Conservation (phyloP, 2,329 filamentous ascomycete species). For the Karstenula rhodostoma region DNA sequence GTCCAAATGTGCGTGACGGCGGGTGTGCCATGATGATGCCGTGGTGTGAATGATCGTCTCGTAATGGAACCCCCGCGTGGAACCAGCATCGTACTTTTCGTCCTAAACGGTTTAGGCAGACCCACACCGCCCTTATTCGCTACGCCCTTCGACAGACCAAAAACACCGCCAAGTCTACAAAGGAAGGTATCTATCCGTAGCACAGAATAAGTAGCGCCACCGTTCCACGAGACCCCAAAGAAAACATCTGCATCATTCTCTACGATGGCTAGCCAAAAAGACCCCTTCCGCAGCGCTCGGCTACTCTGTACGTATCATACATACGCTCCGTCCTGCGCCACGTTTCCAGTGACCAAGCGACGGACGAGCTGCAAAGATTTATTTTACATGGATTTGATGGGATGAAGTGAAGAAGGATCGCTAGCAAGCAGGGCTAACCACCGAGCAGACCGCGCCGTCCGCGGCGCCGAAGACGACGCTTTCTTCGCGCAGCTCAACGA, state of each 20-base stretch:
- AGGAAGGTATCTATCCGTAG: not conserved
- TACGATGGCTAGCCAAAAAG: conserved; percentile 1
- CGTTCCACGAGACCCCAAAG: no score
- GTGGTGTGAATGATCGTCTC: no score
- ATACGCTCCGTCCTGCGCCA: no score
- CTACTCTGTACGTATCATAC: conserved; percentile 27
- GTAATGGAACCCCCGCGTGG: not conserved
- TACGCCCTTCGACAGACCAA: not conserved
- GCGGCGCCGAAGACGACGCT: conserved; percentile 26
- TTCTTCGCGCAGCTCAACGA: conserved; percentile 35
- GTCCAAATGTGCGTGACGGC: no score
- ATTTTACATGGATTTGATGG: not conserved
- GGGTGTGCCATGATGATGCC: not conserved
- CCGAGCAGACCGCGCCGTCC: conserved; percentile 30
- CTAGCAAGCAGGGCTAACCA: not conserved
- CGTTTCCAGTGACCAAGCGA: no score
- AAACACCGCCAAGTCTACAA: not conserved
- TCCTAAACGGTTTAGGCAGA: not conserved
- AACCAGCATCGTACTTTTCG: not conserved
- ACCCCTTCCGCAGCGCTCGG: conserved; percentile 33
- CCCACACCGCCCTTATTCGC: not conserved
- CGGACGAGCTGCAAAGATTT: no score
- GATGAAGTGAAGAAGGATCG: no score
- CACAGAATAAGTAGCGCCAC: no score
- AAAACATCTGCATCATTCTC: no score